Evolutionary conservation across 768 basidiomycete genomes (phyloP).

Genomic region (Hypholoma fasciculare): DNA sequence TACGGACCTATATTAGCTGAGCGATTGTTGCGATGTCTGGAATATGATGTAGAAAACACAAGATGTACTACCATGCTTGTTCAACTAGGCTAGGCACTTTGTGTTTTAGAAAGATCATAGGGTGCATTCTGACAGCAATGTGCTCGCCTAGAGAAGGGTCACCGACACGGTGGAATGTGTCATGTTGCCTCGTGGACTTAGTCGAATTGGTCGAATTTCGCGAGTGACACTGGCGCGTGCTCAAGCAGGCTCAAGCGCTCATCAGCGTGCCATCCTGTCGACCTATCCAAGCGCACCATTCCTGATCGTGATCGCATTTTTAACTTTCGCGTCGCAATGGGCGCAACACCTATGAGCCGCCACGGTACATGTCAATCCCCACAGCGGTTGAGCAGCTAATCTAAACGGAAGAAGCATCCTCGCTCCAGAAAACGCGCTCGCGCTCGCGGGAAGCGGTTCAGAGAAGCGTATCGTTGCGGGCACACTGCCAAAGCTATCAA

Average conservation of each 20-base stretch:
- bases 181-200: no score
- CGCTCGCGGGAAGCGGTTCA: slow-evolving; percentile 66
- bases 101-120: no score
- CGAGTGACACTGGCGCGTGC: no score
- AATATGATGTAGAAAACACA: background rate
- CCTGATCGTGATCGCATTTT: background rate
- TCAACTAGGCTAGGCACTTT: background rate
- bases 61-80: background rate
- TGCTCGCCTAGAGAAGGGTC: no score
- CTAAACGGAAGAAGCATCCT: slow-evolving; percentile 61
- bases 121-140: no score
- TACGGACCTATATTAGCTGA: no score
- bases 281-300: no score
- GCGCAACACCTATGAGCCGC: slow-evolving; percentile 93
- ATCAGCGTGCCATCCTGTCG: no score
- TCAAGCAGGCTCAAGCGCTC: no score
- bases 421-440: slow-evolving; percentile 58
- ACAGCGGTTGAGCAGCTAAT: slow-evolving; percentile 82
- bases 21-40: no score
- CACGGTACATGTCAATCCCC: slow-evolving; percentile 94
- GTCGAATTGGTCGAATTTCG: no score
- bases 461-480: slow-evolving; percentile 83
- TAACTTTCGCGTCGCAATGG: slow-evolving; percentile 59
- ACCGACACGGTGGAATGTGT: no score
- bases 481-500: slow-evolving; percentile 77